A percentile compares a stretch with the other conserved stretches of the same genome.
Conservation (phyloP, 352 stramenopile genomes). For the Aphanomyces stellatus region DNA sequence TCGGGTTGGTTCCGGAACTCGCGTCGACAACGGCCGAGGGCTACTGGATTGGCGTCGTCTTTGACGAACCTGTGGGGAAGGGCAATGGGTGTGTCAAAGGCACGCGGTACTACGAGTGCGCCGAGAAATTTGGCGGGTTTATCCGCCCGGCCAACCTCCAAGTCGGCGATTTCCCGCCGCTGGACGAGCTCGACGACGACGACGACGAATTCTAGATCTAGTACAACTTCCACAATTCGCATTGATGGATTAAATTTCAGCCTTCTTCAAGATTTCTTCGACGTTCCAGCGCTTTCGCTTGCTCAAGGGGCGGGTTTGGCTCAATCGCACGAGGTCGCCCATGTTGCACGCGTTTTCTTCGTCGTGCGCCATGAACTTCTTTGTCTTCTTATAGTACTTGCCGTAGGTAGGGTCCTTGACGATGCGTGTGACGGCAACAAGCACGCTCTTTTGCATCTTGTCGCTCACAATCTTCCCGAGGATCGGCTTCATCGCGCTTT, state of each 20-base stretch:
- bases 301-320: slow-evolving; percentile 63
- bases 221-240: neutral
- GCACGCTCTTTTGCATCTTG: slow-evolving; percentile 96
- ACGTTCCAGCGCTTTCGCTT: slow-evolving; percentile 87
- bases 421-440: slow-evolving; percentile 92
- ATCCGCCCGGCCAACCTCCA: slow-evolving; percentile 91
- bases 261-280: slow-evolving; percentile 83
- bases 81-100: slow-evolving; percentile 90
- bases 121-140: slow-evolving; percentile 90
- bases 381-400: slow-evolving; percentile 93
- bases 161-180: slow-evolving; percentile 88
- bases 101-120: slow-evolving; percentile 89
- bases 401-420: slow-evolving; percentile 91
- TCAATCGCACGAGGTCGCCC: slow-evolving; percentile 73
- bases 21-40: slow-evolving; percentile 32
- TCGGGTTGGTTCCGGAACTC: slow-evolving; percentile 90
- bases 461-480: slow-evolving; percentile 94
- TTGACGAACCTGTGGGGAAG: slow-evolving; percentile 95
- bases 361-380: slow-evolving; percentile 98
- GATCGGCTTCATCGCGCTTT: slow-evolving; percentile 72
- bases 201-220: slow-evolving; percentile 46
- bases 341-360: slow-evolving; percentile 90
- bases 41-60: slow-evolving; percentile 93
- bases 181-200: slow-evolving; percentile 70
- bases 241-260: slow-evolving; percentile 49